phyloP scores from a whole-genome alignment of 371 early-diverging fungal genomes.

The Catenaria anguillulae region DNA sequence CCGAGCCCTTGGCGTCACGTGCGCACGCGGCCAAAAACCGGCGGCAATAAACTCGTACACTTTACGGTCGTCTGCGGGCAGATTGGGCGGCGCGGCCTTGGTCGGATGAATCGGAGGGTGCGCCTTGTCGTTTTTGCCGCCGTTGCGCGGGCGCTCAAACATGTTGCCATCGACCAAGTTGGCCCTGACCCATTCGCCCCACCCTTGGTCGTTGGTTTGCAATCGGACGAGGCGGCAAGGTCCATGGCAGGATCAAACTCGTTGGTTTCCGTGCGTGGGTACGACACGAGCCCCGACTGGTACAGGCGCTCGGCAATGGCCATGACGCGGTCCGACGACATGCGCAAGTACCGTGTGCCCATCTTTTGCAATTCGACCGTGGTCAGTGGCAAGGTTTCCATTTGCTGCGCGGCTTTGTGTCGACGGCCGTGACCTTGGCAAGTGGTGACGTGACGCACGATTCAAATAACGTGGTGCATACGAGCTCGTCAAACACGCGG shows the following conservation, averaged over 20 bases:
- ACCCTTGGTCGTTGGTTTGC: constrained; percentile 40
- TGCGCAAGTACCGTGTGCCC: constrained; percentile 49
- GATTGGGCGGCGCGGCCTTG: constrained; percentile 36
- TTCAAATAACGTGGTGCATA: constrained; percentile 55
- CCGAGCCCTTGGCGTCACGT: constrained; percentile 82
- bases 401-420: constrained; percentile 51
- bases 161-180: constrained; percentile 24
- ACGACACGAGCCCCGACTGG: constrained; percentile 82
- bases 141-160: constrained; percentile 69
- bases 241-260: constrained; percentile 69
- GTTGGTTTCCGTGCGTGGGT: constrained; percentile 99
- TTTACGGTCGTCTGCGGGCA: constrained; percentile 51
- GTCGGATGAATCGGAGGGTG: constrained; percentile 99
- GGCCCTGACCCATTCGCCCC: constrained; percentile 53
- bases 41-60: constrained; percentile 86
- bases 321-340: constrained; percentile 62
- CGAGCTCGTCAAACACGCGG: constrained; percentile 58
- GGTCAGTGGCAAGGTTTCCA: constrained; percentile 82
- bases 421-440: constrained; percentile 46
- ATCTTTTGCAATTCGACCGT: constrained; percentile 92
- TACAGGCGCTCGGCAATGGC: constrained; percentile 76
- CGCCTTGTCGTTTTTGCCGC: constrained; percentile 92
- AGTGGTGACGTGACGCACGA: constrained; percentile 39
- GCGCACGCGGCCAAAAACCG: constrained; percentile 92
- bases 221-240: constrained; percentile 43